Conservation (phyloP, 805 yeast genomes). For the Yamadazyma nakazawae region DNA sequence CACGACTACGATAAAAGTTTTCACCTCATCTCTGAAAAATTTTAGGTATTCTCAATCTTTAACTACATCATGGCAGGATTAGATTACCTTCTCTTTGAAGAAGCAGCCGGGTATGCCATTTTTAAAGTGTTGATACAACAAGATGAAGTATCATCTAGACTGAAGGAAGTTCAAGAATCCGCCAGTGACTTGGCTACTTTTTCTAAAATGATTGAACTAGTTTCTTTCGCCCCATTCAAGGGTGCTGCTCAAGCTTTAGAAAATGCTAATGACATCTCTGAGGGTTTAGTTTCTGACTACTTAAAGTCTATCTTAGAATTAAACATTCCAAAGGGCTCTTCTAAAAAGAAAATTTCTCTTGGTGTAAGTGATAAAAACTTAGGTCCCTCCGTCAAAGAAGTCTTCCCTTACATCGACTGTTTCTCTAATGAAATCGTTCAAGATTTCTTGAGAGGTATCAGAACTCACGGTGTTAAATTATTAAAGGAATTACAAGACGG, state of each 20-base stretch:
- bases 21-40: constrained; percentile 9
- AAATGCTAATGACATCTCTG: constrained; percentile 96
- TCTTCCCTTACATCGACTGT: constrained; percentile 85
- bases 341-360: constrained; percentile 64
- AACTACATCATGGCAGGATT: constrained; percentile 56
- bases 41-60: neutral
- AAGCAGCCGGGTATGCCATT: constrained; percentile 97
- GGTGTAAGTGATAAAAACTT: constrained; percentile 93
- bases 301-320: constrained; percentile 85
- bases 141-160: constrained; percentile 87
- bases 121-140: constrained; percentile 92
- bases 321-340: constrained; percentile 78
- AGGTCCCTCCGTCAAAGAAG: constrained; percentile 95
- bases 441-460: constrained; percentile 91
- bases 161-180: constrained; percentile 92
- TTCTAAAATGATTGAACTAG: constrained; percentile 89
- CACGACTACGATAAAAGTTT: neutral
- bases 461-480: constrained; percentile 84
- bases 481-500: constrained; percentile 91
- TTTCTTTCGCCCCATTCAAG: constrained; percentile 96
- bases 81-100: constrained; percentile 93
- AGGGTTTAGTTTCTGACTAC: constrained; percentile 92
- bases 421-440: constrained; percentile 88
- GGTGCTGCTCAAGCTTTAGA: constrained; percentile 99
- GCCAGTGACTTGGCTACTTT: constrained; percentile 80